These are phyloP conservation scores for Arthroderma uncinatum DNA, from an alignment of 2,329 filamentous ascomycete species.

Conservation along the genomic window DNA sequence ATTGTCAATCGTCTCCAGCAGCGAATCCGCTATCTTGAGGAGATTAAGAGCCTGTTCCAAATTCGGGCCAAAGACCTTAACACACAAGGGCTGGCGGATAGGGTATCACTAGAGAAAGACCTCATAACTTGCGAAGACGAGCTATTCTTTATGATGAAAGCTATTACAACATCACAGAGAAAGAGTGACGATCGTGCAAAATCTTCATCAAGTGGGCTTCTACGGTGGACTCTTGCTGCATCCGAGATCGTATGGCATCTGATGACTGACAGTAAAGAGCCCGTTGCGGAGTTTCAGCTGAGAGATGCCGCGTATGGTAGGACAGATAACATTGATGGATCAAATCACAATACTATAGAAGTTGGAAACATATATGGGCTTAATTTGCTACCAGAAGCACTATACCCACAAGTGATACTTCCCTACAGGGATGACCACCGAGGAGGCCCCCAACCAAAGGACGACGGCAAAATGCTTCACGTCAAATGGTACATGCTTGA, in stretches of 20 bases:
- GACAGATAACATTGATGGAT: slow-evolving; percentile 93
- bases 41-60: slow-evolving; percentile 95
- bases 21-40: slow-evolving; percentile 82
- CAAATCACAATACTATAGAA: slow-evolving; percentile 83
- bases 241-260: slow-evolving; percentile 96
- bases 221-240: slow-evolving; percentile 89
- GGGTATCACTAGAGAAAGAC: slow-evolving; percentile 78
- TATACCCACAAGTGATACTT: slow-evolving; percentile 92
- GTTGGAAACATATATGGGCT: slow-evolving; percentile 79
- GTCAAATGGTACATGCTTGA: slow-evolving; percentile 98
- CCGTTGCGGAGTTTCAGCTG: slow-evolving; percentile 84
- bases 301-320: slow-evolving; percentile 86
- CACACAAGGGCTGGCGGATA: slow-evolving; percentile 80
- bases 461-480: slow-evolving; percentile 71
- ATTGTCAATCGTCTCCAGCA: slow-evolving; percentile 88
- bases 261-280: slow-evolving; percentile 73
- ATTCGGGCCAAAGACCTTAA: slow-evolving; percentile 80
- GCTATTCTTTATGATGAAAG: slow-evolving; percentile 99
- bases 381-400: slow-evolving; percentile 78
- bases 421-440: slow-evolving; percentile 64
- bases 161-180: slow-evolving; percentile 89
- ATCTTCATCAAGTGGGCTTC: slow-evolving; percentile 62
- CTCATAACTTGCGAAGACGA: slow-evolving; percentile 86
- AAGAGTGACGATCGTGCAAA: slow-evolving; percentile 61
- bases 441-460: slow-evolving; percentile 43